phyloP scores from a whole-genome alignment of 163 green algal species.

The Chlorella variabilis region DNA sequence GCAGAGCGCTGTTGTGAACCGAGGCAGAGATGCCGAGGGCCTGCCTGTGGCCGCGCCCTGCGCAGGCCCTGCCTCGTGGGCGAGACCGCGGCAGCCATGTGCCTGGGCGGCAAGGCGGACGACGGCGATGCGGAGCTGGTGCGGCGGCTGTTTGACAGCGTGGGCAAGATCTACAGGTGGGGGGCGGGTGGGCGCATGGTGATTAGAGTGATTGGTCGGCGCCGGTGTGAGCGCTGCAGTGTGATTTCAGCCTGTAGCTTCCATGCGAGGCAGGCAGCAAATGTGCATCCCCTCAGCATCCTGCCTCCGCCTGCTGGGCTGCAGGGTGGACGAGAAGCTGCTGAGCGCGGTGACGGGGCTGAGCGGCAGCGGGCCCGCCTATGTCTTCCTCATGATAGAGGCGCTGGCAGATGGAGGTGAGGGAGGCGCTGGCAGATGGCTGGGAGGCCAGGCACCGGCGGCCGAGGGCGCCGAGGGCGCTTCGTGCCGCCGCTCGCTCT shows the following conservation, averaged over 20 bases:
- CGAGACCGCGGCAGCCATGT: constrained; percentile 92
- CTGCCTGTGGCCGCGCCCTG: no score
- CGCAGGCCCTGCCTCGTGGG: constrained; percentile 91
- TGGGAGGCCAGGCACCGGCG: no score
- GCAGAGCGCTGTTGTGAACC: no score
- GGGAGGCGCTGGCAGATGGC: no score
- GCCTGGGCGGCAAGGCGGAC: constrained; percentile 80
- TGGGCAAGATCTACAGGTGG: constrained; percentile 82
- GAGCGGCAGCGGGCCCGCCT: constrained; percentile 93
- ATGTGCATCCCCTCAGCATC: no score
- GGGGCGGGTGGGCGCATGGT: not conserved
- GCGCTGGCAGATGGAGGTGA: constrained; percentile 92
- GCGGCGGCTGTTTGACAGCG: constrained; percentile 79
- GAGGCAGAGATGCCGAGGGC: no score
- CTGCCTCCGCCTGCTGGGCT: not conserved
- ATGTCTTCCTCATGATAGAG: constrained; percentile 97
- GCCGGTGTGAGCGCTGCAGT: no score
- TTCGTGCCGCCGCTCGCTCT: no score
- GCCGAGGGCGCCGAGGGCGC: no score
- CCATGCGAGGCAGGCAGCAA: no score
- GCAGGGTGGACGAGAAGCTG: constrained; percentile 87
- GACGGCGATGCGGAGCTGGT: constrained; percentile 82
- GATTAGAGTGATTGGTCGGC: no score
- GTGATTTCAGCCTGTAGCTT: no score
- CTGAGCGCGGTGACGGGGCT: constrained; percentile 95